These are phyloP conservation scores for Ceratocystis papillata DNA, from an alignment of 2,329 filamentous ascomycete species.

Conservation along the genomic window DNA sequence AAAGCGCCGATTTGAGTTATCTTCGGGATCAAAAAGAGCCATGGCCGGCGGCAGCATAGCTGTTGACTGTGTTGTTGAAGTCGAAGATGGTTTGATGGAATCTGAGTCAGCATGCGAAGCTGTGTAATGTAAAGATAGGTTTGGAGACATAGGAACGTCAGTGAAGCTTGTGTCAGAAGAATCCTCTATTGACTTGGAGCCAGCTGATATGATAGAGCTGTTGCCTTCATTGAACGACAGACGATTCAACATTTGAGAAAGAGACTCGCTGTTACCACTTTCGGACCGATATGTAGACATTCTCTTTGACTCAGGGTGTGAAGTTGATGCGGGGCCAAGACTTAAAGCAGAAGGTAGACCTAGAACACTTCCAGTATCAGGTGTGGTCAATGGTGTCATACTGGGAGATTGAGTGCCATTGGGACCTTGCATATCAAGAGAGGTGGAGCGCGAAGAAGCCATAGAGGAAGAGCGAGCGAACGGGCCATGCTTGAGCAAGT, in stretches of 20 bases:
- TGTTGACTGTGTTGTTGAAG: conserved; percentile 42
- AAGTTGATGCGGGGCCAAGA: conserved; percentile 47
- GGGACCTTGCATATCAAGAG: conserved; percentile 59
- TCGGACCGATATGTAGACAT: conserved; percentile 75
- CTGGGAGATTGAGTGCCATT: conserved; percentile 58
- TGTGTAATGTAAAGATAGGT: conserved; percentile 37
- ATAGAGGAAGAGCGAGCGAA: conserved; percentile 79
- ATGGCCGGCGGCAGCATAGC: conserved; percentile 81
- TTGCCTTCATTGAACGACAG: conserved; percentile 61
- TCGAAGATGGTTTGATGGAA: conserved; percentile 33
- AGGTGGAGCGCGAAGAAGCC: conserved; percentile 82
- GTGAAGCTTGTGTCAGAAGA: conserved; percentile 36
- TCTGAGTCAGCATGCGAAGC: conserved; percentile 16
- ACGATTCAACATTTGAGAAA: conserved; percentile 70
- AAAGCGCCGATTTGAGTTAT: conserved; percentile 78
- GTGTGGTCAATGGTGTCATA: conserved; percentile 77
- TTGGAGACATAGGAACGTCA: conserved; percentile 65
- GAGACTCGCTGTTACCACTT: conserved; percentile 76
- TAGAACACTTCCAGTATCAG: conserved; percentile 52
- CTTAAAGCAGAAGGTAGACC: conserved; percentile 90
- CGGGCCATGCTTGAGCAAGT: conserved; percentile 82
- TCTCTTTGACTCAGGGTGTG: conserved; percentile 37
- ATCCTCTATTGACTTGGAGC: conserved; percentile 53
- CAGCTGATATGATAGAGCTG: conserved; percentile 33
- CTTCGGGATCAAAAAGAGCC: conserved; percentile 75